Evolutionary conservation across 2,329 filamentous ascomycete species (phyloP), one percentile per base, ranked within the genome.

Genomic region (Bretziella fagacearum): DNA sequence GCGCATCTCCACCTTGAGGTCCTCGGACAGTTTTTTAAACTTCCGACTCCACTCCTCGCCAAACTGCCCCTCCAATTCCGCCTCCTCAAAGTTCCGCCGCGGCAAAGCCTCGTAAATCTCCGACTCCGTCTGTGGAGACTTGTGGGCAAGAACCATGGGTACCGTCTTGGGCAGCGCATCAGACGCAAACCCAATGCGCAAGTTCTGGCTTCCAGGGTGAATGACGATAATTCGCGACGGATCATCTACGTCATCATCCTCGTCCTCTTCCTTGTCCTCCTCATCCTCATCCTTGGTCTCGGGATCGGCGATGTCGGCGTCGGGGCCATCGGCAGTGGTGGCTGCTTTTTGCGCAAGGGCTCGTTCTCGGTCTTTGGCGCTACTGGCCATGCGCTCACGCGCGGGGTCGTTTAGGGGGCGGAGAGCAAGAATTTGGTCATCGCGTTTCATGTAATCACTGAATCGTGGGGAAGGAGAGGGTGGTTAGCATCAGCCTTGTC

Each of bases 371-470:
- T 95, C 89, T 59, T 91, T 85, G 20, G 86, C 86, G 49, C 72
- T 81, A 61, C 87, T 84, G 29, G 91, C 79, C 62, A 94, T 81
- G 52, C 78, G 75, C 53, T 91, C 86, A 54, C 85, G 74, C 44
- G 77, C 80, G 55, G 89, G 85, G 61, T 98, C 91, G 62, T 79
- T 81, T 56, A 93, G 85, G 13, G 93, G 73, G 57, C 91, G 79
- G 48, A 89, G 76, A 10, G 89, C 85, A 27, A 98, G 77, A 51
- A 93, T 79, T 65, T 98, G 91, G 57, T 96, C 91, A 67, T 98
- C 91, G 58, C 89, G 81, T 68, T 98, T 98, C 65, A 98, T 83
- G 57, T 94, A 98, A 60, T 98, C 91, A 52, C 86, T 94, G 55
- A 26, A 46, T 39, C 49, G 26, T 29, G 8, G 35, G 11, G 22